These are phyloP conservation scores for Erysimum pusillum DNA, from an alignment of 441 rosid genomes.

Conservation along the genomic window DNA sequence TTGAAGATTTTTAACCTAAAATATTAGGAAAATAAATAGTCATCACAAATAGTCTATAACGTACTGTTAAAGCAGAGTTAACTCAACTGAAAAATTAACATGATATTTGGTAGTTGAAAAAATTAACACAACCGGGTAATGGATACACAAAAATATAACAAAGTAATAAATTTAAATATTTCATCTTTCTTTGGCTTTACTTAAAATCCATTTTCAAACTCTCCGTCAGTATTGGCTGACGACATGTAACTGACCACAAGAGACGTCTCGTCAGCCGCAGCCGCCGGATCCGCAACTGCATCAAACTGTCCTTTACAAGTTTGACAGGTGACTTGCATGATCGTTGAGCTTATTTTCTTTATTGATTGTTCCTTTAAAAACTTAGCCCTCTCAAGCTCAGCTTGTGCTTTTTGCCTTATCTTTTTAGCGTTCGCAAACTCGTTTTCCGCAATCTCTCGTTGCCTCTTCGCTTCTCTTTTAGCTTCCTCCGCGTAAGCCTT, in stretches of 20 bases:
- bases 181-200: neutral
- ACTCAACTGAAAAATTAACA: neutral
- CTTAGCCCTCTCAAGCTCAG: slow-evolving; percentile 84
- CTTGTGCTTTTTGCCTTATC: slow-evolving; percentile 87
- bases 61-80: no score
- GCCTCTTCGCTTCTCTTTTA: slow-evolving; percentile 77
- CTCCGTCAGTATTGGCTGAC: slow-evolving; percentile 83
- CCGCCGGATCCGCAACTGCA: slow-evolving; percentile 46
- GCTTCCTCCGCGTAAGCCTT: slow-evolving; percentile 86
- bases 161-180: slow-evolving; percentile 8
- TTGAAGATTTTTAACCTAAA: neutral
- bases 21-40: neutral
- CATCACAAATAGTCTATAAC: neutral
- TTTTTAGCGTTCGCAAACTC: slow-evolving; percentile 84
- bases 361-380: slow-evolving; percentile 75
- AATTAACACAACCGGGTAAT: slow-evolving; percentile 12
- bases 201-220: slow-evolving; percentile 24
- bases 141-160: slow-evolving; percentile 31
- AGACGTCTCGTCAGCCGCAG: slow-evolving; percentile 74
- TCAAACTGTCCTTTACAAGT: slow-evolving; percentile 82
- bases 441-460: slow-evolving; percentile 84
- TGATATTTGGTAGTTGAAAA: slow-evolving; percentile 14
- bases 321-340: slow-evolving; percentile 89
- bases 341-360: slow-evolving; percentile 71
- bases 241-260: slow-evolving; percentile 91